These are phyloP conservation scores for Solanum peruvianum DNA, from an alignment of 257 asterid species.

Conservation along the genomic window DNA sequence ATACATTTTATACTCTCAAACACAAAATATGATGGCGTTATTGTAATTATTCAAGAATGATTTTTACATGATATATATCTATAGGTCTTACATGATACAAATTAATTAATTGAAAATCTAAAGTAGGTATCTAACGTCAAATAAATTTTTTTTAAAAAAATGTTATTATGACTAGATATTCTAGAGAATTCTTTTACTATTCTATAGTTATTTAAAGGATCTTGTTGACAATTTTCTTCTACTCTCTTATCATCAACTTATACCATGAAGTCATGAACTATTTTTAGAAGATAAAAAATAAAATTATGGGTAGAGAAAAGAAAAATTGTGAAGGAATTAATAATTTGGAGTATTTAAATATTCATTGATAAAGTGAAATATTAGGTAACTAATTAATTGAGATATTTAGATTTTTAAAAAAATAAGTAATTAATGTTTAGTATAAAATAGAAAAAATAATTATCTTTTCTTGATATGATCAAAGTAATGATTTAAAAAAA, in stretches of 20 bases:
- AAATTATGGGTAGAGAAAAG: not conserved
- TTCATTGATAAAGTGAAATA: accelerated
- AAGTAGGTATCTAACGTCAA: not conserved
- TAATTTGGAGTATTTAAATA: accelerated
- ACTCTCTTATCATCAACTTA: not conserved
- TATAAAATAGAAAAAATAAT: too few relatives aligned
- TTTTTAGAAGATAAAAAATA: too few relatives aligned
- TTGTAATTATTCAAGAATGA: not conserved
- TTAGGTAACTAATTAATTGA: not conserved
- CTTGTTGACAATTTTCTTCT: not conserved
- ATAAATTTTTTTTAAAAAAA: too few relatives aligned
- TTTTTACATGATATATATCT: too few relatives aligned
- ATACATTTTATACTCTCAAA: not conserved
- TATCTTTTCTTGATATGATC: not conserved
- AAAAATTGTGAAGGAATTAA: not conserved
- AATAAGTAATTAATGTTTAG: not conserved
- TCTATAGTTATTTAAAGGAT: too few relatives aligned
- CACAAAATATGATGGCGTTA: too few relatives aligned
- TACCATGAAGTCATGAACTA: not conserved
- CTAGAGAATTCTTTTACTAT: not conserved
- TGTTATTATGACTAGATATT: not conserved
- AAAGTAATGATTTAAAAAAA: too few relatives aligned
- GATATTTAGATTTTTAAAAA: too few relatives aligned
- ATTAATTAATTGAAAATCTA: too few relatives aligned
- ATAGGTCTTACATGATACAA: too few relatives aligned